Base-by-base conservation (phyloP, 805 yeast genomes). In the Clavispora fructus region DNA sequence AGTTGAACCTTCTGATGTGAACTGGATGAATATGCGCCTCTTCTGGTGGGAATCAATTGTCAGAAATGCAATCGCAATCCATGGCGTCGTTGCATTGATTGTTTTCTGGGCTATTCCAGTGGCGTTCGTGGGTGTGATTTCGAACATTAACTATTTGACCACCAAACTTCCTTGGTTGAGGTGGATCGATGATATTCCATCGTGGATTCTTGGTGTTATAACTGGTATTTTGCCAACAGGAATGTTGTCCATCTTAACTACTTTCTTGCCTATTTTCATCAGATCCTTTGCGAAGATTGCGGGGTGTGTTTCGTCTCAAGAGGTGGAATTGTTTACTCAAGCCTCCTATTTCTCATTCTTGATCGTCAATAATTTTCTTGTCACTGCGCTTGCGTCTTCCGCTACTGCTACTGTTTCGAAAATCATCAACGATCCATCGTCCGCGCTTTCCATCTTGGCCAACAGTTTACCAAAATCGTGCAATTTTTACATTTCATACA, bases 71-170 rank as follows among this genome's bases (percentile, higher is more conserved):
- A 72, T 73, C 44, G 80, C 91, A 0, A 46, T 67, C 31, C 70
- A 78, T 13, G 80, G 79, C 2, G 77, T 85, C 45, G 56, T 67
- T 19, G 86, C 82, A 1, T 56, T 83, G 39, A 71, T 84, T 43
- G 59, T 81, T 28, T 68, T 82, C 54, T 86, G 95, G 95, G 76
- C 91, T 46, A 65, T 85, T 52, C 92, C 92, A 12, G 89, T 84
- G 35, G 84, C 91, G 3, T 81, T 85, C 61, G 89, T 85, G 41
- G 91, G 91, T 75, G 60, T 82, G 58, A 71, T 85, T 47, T 84
- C 91, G 3, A 85, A 85, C 58, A 66, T 85, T 51, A 78, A 83
- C 16, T 76, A 76, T 55, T 69, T 85, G 57, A 83, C 83, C 7
- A 71, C 80, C 47, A 77, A 78, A 51, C 78, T 79, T 66, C 51